A percentile compares a stretch with the other conserved stretches of the same genome.
These are phyloP conservation scores for Colletotrichum caudatum DNA, from an alignment of 2,329 filamentous ascomycete species.

Conservation along the genomic window DNA sequence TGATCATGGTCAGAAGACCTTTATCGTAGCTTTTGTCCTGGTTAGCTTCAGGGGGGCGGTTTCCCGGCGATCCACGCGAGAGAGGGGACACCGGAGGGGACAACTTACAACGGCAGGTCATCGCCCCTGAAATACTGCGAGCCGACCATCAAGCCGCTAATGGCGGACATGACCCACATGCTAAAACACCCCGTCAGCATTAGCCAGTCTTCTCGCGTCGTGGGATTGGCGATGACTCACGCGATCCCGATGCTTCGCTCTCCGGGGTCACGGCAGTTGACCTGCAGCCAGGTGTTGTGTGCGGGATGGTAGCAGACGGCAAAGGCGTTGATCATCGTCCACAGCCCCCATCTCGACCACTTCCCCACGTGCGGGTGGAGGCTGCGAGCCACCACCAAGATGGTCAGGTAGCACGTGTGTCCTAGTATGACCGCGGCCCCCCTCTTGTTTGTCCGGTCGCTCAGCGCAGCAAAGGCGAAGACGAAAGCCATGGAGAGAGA, in stretches of 20 bases:
- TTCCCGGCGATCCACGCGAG: neutral
- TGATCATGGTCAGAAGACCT: constrained; percentile 59
- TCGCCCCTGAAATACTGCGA: constrained; percentile 61
- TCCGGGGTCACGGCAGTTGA: constrained; percentile 60
- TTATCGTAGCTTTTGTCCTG: constrained; percentile 53
- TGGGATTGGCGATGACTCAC: constrained; percentile 46
- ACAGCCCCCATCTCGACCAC: constrained; percentile 63
- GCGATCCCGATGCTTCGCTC: constrained; percentile 64
- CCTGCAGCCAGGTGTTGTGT: constrained; percentile 65
- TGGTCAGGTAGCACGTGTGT: constrained; percentile 59
- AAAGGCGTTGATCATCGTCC: constrained; percentile 63
- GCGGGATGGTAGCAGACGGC: constrained; percentile 66
- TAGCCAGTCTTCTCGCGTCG: neutral
- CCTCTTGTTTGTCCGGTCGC: constrained; percentile 58
- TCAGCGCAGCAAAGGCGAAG: constrained; percentile 61
- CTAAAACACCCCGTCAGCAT: constrained; percentile 27
- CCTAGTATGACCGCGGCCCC: constrained; percentile 59
- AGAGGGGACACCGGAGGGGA: neutral
- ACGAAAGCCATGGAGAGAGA: constrained; percentile 61
- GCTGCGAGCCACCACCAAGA: constrained; percentile 55
- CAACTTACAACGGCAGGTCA: constrained; percentile 55
- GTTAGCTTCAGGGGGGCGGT: neutral
- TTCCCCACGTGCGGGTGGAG: constrained; percentile 58
- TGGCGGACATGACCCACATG: constrained; percentile 65
- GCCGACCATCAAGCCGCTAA: constrained; percentile 62